phyloP scores from a whole-genome alignment of 2,329 filamentous ascomycete genomes.

The Lasiodiplodia theobromae region DNA sequence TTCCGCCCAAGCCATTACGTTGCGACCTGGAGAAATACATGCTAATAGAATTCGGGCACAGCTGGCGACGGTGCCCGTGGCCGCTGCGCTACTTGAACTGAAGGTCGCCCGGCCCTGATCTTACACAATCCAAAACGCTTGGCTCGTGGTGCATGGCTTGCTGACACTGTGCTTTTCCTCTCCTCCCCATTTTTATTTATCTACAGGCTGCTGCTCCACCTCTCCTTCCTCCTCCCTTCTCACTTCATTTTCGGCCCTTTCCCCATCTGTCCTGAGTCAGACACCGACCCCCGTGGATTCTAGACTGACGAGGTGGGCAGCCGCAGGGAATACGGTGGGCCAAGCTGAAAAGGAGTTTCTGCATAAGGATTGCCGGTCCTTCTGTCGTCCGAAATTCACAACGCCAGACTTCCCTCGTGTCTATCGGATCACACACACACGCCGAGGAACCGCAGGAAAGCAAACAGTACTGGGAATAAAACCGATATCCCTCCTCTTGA shows the following conservation, averaged over 20 bases:
- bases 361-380: background rate
- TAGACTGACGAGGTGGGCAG: background rate
- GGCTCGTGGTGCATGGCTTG: conserved; percentile 3
- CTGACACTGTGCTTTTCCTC: background rate
- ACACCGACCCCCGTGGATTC: background rate
- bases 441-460: background rate
- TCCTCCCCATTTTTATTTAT: conserved; percentile 22
- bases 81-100: conserved; percentile 23
- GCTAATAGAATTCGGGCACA: conserved; percentile 10
- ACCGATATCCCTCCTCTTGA: background rate
- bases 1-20: background rate
- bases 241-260: background rate
- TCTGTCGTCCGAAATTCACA: background rate
- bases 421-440: conserved; percentile 4
- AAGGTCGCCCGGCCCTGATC: conserved; percentile 8
- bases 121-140: conserved; percentile 20
- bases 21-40: background rate
- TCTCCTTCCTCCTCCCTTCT: background rate
- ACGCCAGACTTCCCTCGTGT: conserved; percentile 3
- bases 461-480: background rate
- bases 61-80: background rate
- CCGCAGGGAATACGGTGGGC: background rate
- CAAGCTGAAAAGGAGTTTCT: background rate
- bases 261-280: background rate
- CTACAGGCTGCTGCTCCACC: conserved; percentile 6